Evolutionary conservation across 495 filamentous ascomycete genomes (phyloP), one percentile per base, ranked within the genome.

Genomic region (Hypoxylon perforatum): DNA sequence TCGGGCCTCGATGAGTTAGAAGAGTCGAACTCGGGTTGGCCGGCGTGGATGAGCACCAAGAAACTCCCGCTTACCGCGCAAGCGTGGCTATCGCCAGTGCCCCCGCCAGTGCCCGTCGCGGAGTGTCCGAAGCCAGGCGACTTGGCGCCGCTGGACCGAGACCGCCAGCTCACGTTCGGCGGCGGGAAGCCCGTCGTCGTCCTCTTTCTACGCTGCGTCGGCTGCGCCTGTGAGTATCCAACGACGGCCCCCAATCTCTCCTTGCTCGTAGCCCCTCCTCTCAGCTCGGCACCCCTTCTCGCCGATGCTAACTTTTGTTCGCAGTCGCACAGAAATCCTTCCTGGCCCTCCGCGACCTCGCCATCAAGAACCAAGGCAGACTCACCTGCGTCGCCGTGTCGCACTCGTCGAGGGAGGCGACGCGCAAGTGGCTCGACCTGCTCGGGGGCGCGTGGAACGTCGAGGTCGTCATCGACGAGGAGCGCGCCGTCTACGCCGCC

Each of bases 241-340:
- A n/a, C n/a, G n/a, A n/a, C n/a, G 28, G 51, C 25, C 39, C 61
- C 44, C 47, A 23, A 21, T 35, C 56, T 22, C 30, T 46, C n/a
- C 36, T 51, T 36, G 18, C 15, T n/a, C 59, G 25, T 54, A 44
- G 15, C 22, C 49, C 25, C 18, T 39, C n/a, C 19, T 17, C 53
- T 61, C 46, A 36, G 57, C 41, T n/a, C n/a, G n/a, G n/a, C n/a
- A n/a, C n/a, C n/a, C n/a, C n/a, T n/a, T n/a, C n/a, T n/a, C n/a
- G n/a, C n/a, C n/a, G n/a, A n/a, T n/a, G n/a, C n/a, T n/a, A n/a
- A n/a, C n/a, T n/a, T n/a, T n/a, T n/a, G n/a, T 41, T 53, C 41
- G 38, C 55, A 84, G 82, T 86, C 61, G 84, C 85, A 14, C 85
- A 86, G 57, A 85, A 86, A 63, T 82, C 82, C 7, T 87, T 84